These are phyloP conservation scores for Ceraceosorus guamensis DNA, from an alignment of 1,284 basidiomycete genomes.

Conservation along the genomic window DNA sequence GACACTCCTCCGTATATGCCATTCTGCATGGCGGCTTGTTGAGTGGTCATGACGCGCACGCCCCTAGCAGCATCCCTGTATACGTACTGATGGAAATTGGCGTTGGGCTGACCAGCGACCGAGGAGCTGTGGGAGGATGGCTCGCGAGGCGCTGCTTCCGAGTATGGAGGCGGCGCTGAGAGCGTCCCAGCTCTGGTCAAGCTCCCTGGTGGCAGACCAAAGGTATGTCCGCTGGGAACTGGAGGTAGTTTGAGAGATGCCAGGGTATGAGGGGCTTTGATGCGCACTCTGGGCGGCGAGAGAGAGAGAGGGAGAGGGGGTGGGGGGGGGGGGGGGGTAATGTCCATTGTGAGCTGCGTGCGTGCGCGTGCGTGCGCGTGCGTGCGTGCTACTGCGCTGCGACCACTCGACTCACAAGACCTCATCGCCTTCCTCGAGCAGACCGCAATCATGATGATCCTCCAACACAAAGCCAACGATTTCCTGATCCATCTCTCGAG, in stretches of 20 bases:
- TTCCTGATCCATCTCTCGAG: conserved; percentile 2
- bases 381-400: too few relatives aligned
- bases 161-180: conserved; percentile 30
- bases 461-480: conserved; percentile 33
- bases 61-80: conserved; percentile 36
- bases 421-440: conserved; percentile 44
- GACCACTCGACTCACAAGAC: conserved; percentile 18
- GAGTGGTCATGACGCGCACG: conserved; percentile 35
- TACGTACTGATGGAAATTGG: conserved; percentile 38
- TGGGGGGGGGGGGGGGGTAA: too few relatives aligned
- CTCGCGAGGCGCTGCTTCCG: conserved; percentile 31
- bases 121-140: conserved; percentile 45
- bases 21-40: conserved; percentile 6
- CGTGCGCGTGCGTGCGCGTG: too few relatives aligned
- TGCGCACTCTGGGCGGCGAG: conserved; percentile 2
- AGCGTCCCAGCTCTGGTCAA: conserved; percentile 27
- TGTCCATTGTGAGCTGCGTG: too few relatives aligned
- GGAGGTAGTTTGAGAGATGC: conserved; percentile 3
- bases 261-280: conserved; percentile 5
- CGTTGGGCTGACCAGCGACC: conserved; percentile 40
- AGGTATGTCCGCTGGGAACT: conserved; percentile 1
- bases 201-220: conserved; percentile 1
- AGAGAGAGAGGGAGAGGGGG: too few relatives aligned
- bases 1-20: too few relatives aligned
- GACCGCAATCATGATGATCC: conserved; percentile 43